Base-by-base conservation (phyloP, 1,284 basidiomycete genomes). In the Cryptococcus sp. region DNA sequence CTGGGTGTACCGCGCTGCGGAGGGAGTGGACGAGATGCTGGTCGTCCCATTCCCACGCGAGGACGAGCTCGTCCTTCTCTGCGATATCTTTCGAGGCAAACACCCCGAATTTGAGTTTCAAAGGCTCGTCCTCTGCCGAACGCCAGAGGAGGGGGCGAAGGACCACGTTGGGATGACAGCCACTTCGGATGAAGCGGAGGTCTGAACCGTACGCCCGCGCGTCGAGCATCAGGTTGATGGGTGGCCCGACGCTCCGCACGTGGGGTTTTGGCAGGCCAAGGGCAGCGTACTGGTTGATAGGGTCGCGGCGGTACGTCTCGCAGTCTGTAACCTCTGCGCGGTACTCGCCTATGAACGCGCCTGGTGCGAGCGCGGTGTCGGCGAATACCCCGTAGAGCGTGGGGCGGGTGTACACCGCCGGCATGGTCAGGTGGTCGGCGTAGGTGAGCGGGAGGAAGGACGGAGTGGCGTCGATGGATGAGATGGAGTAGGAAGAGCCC, bases 1-100 rank as follows among this genome's bases (percentile, higher is more conserved):
- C 61, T n/a, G 62, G 53, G 52, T 58, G 52, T 46, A 60, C 56
- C 48, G 63, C 28, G 39, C 59, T 68, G 48, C 62, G 64, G 0
- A 97, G 78, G 50, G 84, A 80, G 75, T 97, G 94, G 0, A 96
- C 85, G 0, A 89, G 85, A 69, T 92, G 89, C 5, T 85, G 85
- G 67, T 97, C 93, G 65, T 96, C 93, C 94, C 93, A 97, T 72
- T 96, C 92, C 92, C 94, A 98, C 0, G 88, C 89, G 0, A 97
- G 77, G 0, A 94, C 85, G 40, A 98, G 84, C 77, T 98, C 95
- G 66, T 95, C 91, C 50, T 87, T 82, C 38, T 84, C 83, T 57
- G 83, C 83, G 58, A 97, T 81, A 63, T 91, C 87, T 16, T 84
- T 78, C 18, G 87, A 74, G 0, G 92, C 90, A 65, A 95, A 97